These are phyloP conservation scores for Conticribra guillardii DNA, from an alignment of 108 stramenopile species.

Conservation along the genomic window DNA sequence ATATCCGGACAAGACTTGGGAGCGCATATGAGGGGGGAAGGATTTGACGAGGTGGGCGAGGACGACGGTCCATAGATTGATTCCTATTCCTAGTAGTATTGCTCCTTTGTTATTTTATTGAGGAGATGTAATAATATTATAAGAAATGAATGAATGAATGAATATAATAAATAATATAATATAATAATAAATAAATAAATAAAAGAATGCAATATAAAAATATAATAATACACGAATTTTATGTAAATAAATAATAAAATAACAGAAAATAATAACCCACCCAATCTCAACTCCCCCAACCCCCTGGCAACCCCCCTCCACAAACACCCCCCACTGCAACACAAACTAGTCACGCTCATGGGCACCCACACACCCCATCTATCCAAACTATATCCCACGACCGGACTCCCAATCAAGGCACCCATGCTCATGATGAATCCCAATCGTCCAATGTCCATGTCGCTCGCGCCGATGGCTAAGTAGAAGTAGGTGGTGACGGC, in stretches of 20 bases:
- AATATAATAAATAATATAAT: too few relatives aligned
- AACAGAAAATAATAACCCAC: too few relatives aligned
- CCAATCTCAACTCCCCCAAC: conserved; percentile 10
- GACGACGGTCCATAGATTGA: conserved; percentile 38
- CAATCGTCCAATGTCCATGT: conserved; percentile 20
- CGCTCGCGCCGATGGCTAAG: conserved; percentile 26
- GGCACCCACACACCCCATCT: conserved; percentile 27
- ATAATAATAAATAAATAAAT: too few relatives aligned
- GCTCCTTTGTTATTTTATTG: too few relatives aligned
- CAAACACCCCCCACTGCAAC: conserved; percentile 33
- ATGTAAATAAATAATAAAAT: too few relatives aligned
- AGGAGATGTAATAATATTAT: too few relatives aligned
- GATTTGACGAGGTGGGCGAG: conserved; percentile 35
- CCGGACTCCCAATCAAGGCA: conserved; percentile 20
- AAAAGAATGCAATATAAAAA: too few relatives aligned
- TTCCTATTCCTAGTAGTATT: conserved; percentile 22
- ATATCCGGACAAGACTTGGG: conserved; percentile 36
- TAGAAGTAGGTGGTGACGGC: conserved; percentile 47
- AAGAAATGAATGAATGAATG: too few relatives aligned
- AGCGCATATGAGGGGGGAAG: conserved; percentile 21
- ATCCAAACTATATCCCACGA: conserved; percentile 21
- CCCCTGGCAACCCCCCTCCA: conserved; percentile 36
- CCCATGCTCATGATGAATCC: conserved; percentile 38
- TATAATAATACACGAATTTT: too few relatives aligned
- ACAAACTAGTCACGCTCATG: conserved; percentile 17